Base-by-base conservation (phyloP, 306 rosid species). In the Parietaria judaica region DNA sequence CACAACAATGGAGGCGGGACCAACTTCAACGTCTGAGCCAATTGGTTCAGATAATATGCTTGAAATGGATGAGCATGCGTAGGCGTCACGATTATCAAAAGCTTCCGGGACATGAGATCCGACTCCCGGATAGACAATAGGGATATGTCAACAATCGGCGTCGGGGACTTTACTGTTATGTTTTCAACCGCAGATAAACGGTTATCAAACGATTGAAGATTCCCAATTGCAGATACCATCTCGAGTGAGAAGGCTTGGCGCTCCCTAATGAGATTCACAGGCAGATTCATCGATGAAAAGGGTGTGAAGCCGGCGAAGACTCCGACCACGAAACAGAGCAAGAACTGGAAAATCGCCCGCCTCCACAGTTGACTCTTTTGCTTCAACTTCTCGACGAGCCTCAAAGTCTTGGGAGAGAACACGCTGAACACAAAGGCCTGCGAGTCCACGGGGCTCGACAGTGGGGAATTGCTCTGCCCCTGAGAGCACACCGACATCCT, bases 31-130 rank as follows among this genome's bases (percentile, higher is more conserved):
- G 85, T 78, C 50, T 86, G 84, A 0, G 83, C 83, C 86, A 92
- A 77, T 55, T 82, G 95, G 36, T 73, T 79, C 76, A 92, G 86
- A 73, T 78, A 70, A 75, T 82, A 84, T 56, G 86, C 81, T 78
- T 86, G 98, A 73, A 82, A 81, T 57, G 79, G 74, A 49, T 62
- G 71, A 66, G 67, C 72, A 61, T 56, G 49, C 0, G 96, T 82
- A 2, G 96, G 84, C 6, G 98, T 92, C 70, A 92, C 90, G 52
- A 92, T 69, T 61, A 92, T 77, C 67, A 92, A 82, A 73, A 88
- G 94, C 81, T 86, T 88, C 17, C 35, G 82, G 61, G 74, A 65
- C 72, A 73, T 86, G 62, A 76, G 58, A 59, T 70, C 65, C 64
- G 74, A 60, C 49, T 78, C 70, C 59, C 73, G 78, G 57, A 47